Conservation (phyloP, 768 basidiomycete species). For the Chiua virens region DNA sequence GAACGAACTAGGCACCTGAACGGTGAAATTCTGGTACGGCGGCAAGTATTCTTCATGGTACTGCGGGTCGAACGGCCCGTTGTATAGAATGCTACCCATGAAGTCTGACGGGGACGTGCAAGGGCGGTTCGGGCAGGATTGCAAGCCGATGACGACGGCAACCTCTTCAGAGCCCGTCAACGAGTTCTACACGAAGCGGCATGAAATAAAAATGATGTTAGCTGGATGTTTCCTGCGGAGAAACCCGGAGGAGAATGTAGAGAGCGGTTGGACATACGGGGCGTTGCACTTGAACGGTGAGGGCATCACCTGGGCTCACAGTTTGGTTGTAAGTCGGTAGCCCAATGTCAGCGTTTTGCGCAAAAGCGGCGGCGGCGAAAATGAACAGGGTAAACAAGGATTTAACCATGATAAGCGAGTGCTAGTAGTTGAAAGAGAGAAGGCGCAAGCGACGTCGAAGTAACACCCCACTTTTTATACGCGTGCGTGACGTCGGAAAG, state of each 20-base stretch:
- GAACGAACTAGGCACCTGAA: constrained; percentile 36
- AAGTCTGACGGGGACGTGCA: constrained; percentile 26
- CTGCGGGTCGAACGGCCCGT: constrained; percentile 43
- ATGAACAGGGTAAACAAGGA: constrained; percentile 19
- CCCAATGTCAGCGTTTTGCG: constrained; percentile 43
- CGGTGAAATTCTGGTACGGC: constrained; percentile 47
- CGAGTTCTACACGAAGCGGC: constrained; percentile 27
- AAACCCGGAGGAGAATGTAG: not conserved
- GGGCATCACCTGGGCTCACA: constrained; percentile 36
- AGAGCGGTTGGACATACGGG: constrained; percentile 36
- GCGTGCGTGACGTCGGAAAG: not conserved
- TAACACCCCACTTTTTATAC: constrained; percentile 5
- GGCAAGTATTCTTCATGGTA: constrained; percentile 27
- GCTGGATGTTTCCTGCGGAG: not conserved
- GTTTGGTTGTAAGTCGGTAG: constrained; percentile 30
- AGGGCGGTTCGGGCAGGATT: constrained; percentile 35
- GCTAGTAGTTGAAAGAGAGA: not conserved
- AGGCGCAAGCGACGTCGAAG: not conserved
- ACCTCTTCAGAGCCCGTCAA: constrained; percentile 43
- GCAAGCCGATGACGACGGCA: constrained; percentile 45
- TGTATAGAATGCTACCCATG: constrained; percentile 48
- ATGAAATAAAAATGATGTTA: not conserved
- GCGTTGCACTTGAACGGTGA: constrained; percentile 48
- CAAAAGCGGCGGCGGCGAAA: constrained; percentile 36
- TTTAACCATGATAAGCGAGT: constrained; percentile 15